Evolutionary conservation across 139 green algal genomes (phyloP).

Genomic region (Closterium sp.): DNA sequence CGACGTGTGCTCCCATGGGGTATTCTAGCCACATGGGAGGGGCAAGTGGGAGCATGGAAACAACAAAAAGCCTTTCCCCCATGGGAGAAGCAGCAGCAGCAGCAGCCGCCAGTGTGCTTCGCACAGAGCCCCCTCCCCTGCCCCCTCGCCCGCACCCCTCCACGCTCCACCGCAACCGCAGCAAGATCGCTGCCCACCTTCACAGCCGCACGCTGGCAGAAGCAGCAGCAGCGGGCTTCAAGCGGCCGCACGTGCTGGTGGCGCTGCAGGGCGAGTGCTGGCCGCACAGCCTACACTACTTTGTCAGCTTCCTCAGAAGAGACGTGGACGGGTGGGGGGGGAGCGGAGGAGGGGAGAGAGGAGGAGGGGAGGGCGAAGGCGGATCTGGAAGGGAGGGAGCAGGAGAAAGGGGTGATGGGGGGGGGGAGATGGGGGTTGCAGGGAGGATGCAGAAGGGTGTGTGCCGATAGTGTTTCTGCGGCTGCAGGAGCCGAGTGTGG

Average conservation of each 20-base stretch:
- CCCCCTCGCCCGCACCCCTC: conserved; percentile 6
- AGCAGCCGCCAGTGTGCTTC: neutral
- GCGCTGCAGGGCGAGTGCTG: conserved; percentile 3
- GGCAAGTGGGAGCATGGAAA: neutral
- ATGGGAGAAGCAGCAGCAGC: neutral
- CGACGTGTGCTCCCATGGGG: neutral
- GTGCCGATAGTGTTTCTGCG: conserved; percentile 23
- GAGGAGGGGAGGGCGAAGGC: neutral
- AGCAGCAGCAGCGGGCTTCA: neutral
- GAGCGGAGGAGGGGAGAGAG: neutral
- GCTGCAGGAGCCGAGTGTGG: conserved; percentile 4
- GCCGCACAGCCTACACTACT: conserved; percentile 37
- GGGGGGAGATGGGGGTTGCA: neutral
- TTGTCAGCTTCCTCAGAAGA: conserved; percentile 4
- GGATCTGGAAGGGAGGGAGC: neutral
- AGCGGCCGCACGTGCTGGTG: conserved; percentile 25
- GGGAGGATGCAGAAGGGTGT: neutral
- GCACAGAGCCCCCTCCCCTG: neutral
- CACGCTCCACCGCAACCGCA: neutral
- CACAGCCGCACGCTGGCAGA: conserved; percentile 4
- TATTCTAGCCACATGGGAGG: no score
- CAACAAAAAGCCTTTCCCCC: no score
- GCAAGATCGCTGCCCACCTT: conserved; percentile 17
- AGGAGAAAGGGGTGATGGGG: neutral
- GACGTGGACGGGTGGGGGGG: neutral